These are phyloP conservation scores for Phytophthora hybrid DNA, from an alignment of 352 stramenopile genomes.

Conservation along the genomic window DNA sequence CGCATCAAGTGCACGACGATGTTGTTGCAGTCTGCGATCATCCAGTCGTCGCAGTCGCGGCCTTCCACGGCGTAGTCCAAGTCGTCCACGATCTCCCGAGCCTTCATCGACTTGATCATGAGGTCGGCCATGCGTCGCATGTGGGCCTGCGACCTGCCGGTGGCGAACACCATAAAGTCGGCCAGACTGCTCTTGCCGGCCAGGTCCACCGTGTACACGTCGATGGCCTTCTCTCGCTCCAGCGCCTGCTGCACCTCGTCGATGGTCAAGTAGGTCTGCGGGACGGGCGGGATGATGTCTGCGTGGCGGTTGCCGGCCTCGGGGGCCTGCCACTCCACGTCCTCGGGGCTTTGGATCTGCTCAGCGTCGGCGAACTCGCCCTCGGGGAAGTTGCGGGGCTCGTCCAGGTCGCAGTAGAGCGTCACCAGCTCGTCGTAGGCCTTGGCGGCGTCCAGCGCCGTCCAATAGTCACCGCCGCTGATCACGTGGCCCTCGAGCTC, in stretches of 20 bases:
- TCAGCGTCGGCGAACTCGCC: constrained; percentile 15
- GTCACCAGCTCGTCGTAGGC: constrained; percentile 85
- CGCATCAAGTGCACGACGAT: constrained; percentile 92
- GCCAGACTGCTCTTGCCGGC: constrained; percentile 83
- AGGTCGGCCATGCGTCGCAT: constrained; percentile 91
- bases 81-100: constrained; percentile 65
- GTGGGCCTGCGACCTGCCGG: constrained; percentile 80
- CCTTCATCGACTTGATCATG: constrained; percentile 89
- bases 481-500: constrained; percentile 75
- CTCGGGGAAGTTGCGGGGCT: constrained; percentile 75
- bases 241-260: constrained; percentile 74
- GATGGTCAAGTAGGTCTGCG: constrained; percentile 76
- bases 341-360: constrained; percentile 2
- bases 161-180: constrained; percentile 92
- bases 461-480: constrained; percentile 85
- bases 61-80: constrained; percentile 89
- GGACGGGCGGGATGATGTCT: constrained; percentile 74
- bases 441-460: constrained; percentile 80
- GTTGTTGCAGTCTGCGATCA: constrained; percentile 93
- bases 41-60: constrained; percentile 92
- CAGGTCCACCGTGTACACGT: constrained; percentile 82
- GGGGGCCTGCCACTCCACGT: constrained; percentile 69
- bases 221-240: constrained; percentile 77
- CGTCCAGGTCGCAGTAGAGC: constrained; percentile 81
- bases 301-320: constrained; percentile 77